Conservation (phyloP, 2,329 filamentous ascomycete species). For the Raffaelea deltoideospora region DNA sequence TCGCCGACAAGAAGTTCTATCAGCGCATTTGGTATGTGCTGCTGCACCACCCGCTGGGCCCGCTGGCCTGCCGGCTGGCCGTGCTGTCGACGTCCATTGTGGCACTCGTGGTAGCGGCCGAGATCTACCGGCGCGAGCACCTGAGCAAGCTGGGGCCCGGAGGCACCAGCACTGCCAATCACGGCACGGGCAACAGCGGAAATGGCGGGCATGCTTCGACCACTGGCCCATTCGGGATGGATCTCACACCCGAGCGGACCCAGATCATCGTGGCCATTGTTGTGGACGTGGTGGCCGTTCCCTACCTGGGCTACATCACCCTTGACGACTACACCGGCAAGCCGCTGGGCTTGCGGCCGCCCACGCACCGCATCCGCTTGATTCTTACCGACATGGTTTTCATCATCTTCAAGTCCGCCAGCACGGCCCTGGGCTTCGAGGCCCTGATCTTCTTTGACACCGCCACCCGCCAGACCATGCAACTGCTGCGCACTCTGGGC, state of each 20-base stretch:
- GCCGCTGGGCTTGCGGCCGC: slow-evolving; percentile 71
- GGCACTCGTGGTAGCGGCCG: slow-evolving; percentile 63
- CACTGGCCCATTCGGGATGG: too few relatives aligned
- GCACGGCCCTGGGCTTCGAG: slow-evolving; percentile 55
- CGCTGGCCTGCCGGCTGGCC: slow-evolving; percentile 65
- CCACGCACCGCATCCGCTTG: slow-evolving; percentile 73
- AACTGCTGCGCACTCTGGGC: slow-evolving; percentile 9
- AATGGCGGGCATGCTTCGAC: too few relatives aligned
- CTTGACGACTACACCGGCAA: slow-evolving; percentile 95
- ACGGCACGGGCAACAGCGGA: too few relatives aligned
- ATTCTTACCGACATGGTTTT: slow-evolving; percentile 90
- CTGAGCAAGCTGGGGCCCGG: slow-evolving; percentile 5
- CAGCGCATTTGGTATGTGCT: slow-evolving; percentile 53
- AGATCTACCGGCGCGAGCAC: slow-evolving; percentile 51
- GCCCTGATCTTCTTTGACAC: slow-evolving; percentile 11
- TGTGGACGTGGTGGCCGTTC: slow-evolving; percentile 75
- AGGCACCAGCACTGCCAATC: slow-evolving; percentile 3
- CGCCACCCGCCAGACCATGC: slow-evolving; percentile 2
- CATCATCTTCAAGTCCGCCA: slow-evolving; percentile 93
- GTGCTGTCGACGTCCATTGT: slow-evolving; percentile 72
- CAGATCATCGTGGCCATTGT: slow-evolving; percentile 81
- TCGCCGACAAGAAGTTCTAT: slow-evolving; percentile 15
- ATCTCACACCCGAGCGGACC: slow-evolving; percentile 38
- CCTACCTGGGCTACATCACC: slow-evolving; percentile 87
- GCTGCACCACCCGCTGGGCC: slow-evolving; percentile 71